phyloP scores from a whole-genome alignment of 331 rosid species.

The Ulmus americana region DNA sequence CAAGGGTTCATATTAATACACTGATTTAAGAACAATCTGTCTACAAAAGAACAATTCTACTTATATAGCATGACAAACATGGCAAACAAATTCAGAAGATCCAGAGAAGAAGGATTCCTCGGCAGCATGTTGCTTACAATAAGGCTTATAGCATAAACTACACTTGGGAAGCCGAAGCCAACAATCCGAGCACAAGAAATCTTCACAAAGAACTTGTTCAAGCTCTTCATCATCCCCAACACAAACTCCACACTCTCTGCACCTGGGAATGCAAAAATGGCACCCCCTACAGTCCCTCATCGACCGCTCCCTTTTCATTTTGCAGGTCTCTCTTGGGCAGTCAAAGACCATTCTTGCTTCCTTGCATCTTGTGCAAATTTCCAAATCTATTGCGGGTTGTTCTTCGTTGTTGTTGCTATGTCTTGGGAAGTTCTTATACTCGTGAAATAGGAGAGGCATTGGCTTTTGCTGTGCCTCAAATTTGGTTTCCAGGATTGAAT shows the following conservation, averaged over 20 bases:
- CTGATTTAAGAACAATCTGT: neutral
- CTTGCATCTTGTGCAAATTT: constrained; percentile 57
- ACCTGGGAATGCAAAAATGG: constrained; percentile 57
- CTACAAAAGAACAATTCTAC: too few relatives aligned
- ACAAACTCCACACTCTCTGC: constrained; percentile 72
- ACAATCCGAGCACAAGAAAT: constrained; percentile 50
- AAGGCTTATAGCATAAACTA: constrained; percentile 68
- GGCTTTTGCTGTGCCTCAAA: constrained; percentile 11
- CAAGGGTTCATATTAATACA: neutral
- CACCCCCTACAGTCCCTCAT: constrained; percentile 46
- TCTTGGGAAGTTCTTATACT: constrained; percentile 12
- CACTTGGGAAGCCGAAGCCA: constrained; percentile 78
- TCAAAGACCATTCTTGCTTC: constrained; percentile 51
- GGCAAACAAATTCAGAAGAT: constrained; percentile 43
- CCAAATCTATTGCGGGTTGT: constrained; percentile 39
- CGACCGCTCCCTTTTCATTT: constrained; percentile 24
- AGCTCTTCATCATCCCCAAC: constrained; percentile 32
- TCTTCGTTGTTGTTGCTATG: constrained; percentile 13
- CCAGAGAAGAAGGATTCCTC: constrained; percentile 21
- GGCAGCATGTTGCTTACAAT: constrained; percentile 50
- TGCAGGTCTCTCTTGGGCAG: constrained; percentile 54
- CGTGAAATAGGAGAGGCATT: constrained; percentile 33
- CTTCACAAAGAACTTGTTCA: constrained; percentile 59
- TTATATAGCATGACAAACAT: constrained; percentile 35
- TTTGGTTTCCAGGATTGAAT: constrained; percentile 27